Conservation (phyloP, 495 filamentous ascomycete genomes). For the Aspergillus bertholletiae region DNA sequence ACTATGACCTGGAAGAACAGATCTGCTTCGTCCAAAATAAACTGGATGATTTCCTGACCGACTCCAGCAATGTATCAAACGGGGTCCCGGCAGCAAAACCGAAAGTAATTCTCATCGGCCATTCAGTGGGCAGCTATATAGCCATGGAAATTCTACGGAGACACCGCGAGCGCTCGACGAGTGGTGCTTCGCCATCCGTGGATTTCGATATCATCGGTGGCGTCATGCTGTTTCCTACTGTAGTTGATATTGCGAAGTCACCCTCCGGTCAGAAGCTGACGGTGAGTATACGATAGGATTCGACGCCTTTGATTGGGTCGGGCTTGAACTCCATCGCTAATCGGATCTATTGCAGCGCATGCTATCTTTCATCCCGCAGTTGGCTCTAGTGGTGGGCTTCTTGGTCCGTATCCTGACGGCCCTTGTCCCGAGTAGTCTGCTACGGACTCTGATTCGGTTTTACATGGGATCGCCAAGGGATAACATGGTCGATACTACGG, state of each 20-base stretch:
- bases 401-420: slow-evolving; percentile 46
- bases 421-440: slow-evolving; percentile 37
- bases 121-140: slow-evolving; percentile 80
- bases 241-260: slow-evolving; percentile 68
- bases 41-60: slow-evolving; percentile 16
- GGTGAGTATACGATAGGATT: no score
- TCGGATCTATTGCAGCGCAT: slow-evolving; percentile 19
- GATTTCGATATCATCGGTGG: slow-evolving; percentile 53
- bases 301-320: no score
- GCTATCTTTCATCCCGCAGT: slow-evolving; percentile 49
- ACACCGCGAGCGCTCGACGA: slow-evolving; percentile 29
- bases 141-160: slow-evolving; percentile 66
- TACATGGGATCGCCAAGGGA: slow-evolving; percentile 51
- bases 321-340: background rate
- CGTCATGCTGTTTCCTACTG: slow-evolving; percentile 73
- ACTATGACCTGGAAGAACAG: slow-evolving; percentile 56
- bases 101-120: slow-evolving; percentile 73
- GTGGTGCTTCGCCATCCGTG: background rate
- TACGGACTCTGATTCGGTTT: slow-evolving; percentile 40
- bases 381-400: slow-evolving; percentile 50
- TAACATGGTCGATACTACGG: slow-evolving; percentile 57
- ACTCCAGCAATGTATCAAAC: background rate
- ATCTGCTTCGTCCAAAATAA: slow-evolving; percentile 46
- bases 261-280: slow-evolving; percentile 57
- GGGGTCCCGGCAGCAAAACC: slow-evolving; percentile 7